phyloP scores from a whole-genome alignment of 1,139 yeast genomes.

The Pichia sorboxylosa region DNA sequence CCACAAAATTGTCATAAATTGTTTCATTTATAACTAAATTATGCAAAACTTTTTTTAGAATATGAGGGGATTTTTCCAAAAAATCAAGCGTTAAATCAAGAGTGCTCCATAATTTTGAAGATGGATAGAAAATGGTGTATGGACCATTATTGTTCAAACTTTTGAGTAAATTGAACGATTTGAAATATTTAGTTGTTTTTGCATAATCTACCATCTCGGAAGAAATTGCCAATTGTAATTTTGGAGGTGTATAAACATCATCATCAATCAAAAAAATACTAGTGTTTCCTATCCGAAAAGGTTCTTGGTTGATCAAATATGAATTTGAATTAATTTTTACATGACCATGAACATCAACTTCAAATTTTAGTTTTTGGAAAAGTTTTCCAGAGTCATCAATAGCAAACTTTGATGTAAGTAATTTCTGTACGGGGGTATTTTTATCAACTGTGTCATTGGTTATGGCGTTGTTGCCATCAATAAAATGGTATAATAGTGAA shows the following conservation, averaged over 20 bases:
- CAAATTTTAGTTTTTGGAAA: constrained; percentile 33
- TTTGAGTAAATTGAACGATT: constrained; percentile 36
- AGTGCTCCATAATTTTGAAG: constrained; percentile 62
- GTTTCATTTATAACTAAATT: constrained; percentile 52
- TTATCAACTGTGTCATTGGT: not conserved
- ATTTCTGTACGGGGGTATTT: constrained; percentile 20
- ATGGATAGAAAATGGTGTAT: constrained; percentile 71
- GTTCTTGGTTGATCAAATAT: constrained; percentile 30
- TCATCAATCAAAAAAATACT: constrained; percentile 53
- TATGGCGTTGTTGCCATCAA: constrained; percentile 27
- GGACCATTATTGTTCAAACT: constrained; percentile 32
- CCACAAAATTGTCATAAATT: constrained; percentile 53
- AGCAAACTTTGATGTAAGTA: constrained; percentile 37
- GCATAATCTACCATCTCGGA: constrained; percentile 41
- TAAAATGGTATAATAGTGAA: constrained; percentile 57
- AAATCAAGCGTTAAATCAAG: constrained; percentile 54
- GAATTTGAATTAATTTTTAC: constrained; percentile 22
- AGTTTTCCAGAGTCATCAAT: constrained; percentile 25
- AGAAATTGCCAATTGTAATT: constrained; percentile 40
- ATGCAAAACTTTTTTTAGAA: constrained; percentile 40
- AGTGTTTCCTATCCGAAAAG: constrained; percentile 43
- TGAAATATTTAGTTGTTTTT: constrained; percentile 37
- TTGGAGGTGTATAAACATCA: constrained; percentile 44
- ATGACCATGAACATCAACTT: constrained; percentile 16
- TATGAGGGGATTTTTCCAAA: constrained; percentile 39